Conservation (phyloP, 306 rosid species). For the Rubus idaeus region DNA sequence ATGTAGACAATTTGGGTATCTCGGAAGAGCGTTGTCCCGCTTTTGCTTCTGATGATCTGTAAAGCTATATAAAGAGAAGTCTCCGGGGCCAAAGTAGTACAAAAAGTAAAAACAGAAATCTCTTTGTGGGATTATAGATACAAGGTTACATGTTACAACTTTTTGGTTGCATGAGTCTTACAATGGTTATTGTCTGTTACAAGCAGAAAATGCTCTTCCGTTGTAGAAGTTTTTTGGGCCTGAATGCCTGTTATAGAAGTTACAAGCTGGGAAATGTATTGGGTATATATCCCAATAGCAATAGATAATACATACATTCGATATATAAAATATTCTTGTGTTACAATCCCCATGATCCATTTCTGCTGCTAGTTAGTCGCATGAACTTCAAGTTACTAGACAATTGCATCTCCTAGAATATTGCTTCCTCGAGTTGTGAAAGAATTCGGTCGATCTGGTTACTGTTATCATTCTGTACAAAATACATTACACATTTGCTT, state of each 20-base stretch:
- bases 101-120: conserved; percentile 20
- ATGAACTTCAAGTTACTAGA: conserved; percentile 9
- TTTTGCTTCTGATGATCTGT: conserved; percentile 16
- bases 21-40: conserved; percentile 35
- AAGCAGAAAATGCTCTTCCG: not conserved
- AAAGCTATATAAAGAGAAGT: conserved; percentile 20
- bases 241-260: conserved; percentile 15
- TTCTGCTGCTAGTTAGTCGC: too few species aligned
- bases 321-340: conserved; percentile 14
- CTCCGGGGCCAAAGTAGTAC: not conserved
- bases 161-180: conserved; percentile 7
- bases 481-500: conserved; percentile 12
- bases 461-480: conserved; percentile 21
- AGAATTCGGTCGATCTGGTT: conserved; percentile 1
- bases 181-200: not conserved
- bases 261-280: conserved; percentile 24
- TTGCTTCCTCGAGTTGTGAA: not conserved
- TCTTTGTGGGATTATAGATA: conserved; percentile 9
- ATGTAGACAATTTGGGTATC: conserved; percentile 38
- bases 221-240: conserved; percentile 14
- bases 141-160: not conserved
- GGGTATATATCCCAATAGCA: not conserved
- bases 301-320: conserved; percentile 12
- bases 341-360: conserved; percentile 4
- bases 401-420: conserved; percentile 2